Conservation (phyloP, 164 flowering plant genomes). For the Chloranthus sessilifolius region DNA sequence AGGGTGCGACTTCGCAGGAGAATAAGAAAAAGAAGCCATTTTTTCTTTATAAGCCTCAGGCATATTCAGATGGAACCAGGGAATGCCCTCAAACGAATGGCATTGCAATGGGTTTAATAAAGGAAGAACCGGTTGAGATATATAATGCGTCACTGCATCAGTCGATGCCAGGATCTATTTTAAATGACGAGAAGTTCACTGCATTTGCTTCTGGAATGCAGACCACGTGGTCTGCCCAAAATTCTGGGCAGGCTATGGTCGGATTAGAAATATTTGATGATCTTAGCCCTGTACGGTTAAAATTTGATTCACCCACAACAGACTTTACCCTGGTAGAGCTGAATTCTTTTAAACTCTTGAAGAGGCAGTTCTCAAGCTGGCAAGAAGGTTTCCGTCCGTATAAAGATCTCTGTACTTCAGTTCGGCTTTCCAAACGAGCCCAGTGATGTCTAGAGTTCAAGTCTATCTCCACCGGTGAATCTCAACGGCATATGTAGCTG, state of each 20-base stretch:
- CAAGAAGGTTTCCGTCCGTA: slow-evolving; percentile 29
- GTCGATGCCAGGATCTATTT: not conserved
- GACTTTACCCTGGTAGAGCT: slow-evolving; percentile 29
- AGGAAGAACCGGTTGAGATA: slow-evolving; percentile 5
- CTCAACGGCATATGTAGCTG: too few species aligned
- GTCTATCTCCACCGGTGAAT: not conserved
- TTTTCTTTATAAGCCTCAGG: slow-evolving; percentile 6
- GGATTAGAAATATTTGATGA: slow-evolving; percentile 51
- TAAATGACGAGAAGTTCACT: slow-evolving; percentile 19
- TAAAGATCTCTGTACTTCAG: slow-evolving; percentile 14
- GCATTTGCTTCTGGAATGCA: slow-evolving; percentile 29
- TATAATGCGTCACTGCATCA: not conserved
- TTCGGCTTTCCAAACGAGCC: slow-evolving; percentile 3
- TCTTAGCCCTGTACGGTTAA: slow-evolving; percentile 53
- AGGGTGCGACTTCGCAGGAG: slow-evolving; percentile 25
- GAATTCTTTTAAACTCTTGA: slow-evolving; percentile 30
- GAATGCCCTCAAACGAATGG: not conserved
- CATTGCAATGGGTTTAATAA: not conserved
- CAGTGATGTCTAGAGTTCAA: slow-evolving; percentile 2
- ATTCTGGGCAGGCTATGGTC: slow-evolving; percentile 10
- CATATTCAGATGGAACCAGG: not conserved
- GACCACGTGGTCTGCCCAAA: slow-evolving; percentile 11
- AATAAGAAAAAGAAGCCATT: not conserved
- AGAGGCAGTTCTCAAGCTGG: slow-evolving; percentile 43
- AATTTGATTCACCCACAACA: slow-evolving; percentile 28